phyloP scores from a whole-genome alignment of 2,329 filamentous ascomycete genomes.

The Phaeosphaeria sp. region DNA sequence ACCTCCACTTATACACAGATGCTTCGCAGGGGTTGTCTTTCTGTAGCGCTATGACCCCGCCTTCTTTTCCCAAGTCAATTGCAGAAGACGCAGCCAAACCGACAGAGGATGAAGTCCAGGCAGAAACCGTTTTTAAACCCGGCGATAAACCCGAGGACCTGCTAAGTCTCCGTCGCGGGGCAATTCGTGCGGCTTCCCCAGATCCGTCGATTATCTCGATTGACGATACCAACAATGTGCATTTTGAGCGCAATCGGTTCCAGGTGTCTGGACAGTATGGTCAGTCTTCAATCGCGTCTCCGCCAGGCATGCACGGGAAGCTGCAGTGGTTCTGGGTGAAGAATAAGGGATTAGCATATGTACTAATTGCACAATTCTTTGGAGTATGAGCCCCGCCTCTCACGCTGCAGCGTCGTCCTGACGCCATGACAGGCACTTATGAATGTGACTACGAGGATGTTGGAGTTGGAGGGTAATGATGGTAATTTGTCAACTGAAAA shows the following conservation, averaged over 20 bases:
- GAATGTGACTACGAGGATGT: constrained; percentile 79
- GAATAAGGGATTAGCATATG: constrained; percentile 76
- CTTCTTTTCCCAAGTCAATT: constrained; percentile 18
- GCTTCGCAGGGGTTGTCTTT: constrained; percentile 2
- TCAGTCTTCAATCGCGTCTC: constrained; percentile 26
- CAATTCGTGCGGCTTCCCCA: constrained; percentile 42
- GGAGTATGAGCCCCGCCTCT: too few relatives aligned
- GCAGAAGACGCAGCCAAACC: constrained; percentile 29
- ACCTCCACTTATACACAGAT: background rate
- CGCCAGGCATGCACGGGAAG: constrained; percentile 25
- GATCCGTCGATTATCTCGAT: constrained; percentile 43
- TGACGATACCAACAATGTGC: constrained; percentile 40
- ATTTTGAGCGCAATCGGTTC: constrained; percentile 31
- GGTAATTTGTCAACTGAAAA: constrained; percentile 39
- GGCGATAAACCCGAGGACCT: constrained; percentile 36
- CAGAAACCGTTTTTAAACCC: constrained; percentile 29
- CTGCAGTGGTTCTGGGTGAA: constrained; percentile 60
- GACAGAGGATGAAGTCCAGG: constrained; percentile 5
- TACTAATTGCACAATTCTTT: constrained; percentile 80
- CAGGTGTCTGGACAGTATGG: constrained; percentile 21
- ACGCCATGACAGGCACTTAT: too few relatives aligned
- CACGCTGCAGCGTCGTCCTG: too few relatives aligned
- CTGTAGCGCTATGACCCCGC: constrained; percentile 35
- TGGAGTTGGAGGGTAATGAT: constrained; percentile 72
- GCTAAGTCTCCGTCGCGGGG: constrained; percentile 33